Conservation (phyloP, 257 asterid species). For the Penstemon davidsonii region DNA sequence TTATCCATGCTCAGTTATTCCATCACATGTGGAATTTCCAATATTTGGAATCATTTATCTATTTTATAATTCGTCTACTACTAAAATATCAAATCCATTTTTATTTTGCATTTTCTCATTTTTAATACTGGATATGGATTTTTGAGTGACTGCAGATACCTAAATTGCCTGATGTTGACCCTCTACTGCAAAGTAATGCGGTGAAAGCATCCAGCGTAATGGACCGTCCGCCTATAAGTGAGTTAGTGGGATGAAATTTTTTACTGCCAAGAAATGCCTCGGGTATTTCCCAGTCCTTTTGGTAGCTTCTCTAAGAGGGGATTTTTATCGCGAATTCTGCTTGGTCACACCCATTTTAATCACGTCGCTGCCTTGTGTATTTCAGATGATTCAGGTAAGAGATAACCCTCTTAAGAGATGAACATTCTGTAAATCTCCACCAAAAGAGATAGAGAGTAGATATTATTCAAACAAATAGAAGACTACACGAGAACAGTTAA, state of each 20-base stretch:
- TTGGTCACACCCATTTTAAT: too few species aligned
- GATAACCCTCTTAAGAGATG: background rate
- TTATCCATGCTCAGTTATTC: background rate
- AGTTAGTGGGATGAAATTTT: slow-evolving; percentile 61
- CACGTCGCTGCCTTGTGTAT: too few species aligned
- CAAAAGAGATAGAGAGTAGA: background rate
- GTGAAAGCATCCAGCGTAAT: slow-evolving; percentile 81
- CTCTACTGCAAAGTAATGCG: slow-evolving; percentile 76
- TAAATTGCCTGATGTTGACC: slow-evolving; percentile 83
- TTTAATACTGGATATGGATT: background rate
- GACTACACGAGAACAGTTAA: background rate
- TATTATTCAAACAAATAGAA: background rate
- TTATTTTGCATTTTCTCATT: background rate
- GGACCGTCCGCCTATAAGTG: slow-evolving; percentile 98
- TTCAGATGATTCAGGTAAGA: too few species aligned
- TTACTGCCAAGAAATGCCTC: background rate
- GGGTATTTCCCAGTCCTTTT: background rate
- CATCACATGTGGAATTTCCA: background rate
- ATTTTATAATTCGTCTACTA: slow-evolving; percentile 5
- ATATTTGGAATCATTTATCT: too few species aligned
- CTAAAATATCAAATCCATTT: background rate
- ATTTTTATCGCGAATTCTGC: too few species aligned
- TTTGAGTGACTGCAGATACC: slow-evolving; percentile 58
- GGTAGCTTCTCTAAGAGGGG: background rate
- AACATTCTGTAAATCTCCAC: slow-evolving; percentile 2